A percentile compares a stretch with the other conserved stretches of the same genome.
Conservation (phyloP, 1,284 basidiomycete genomes). For the Stygiomarasmius scandens region DNA sequence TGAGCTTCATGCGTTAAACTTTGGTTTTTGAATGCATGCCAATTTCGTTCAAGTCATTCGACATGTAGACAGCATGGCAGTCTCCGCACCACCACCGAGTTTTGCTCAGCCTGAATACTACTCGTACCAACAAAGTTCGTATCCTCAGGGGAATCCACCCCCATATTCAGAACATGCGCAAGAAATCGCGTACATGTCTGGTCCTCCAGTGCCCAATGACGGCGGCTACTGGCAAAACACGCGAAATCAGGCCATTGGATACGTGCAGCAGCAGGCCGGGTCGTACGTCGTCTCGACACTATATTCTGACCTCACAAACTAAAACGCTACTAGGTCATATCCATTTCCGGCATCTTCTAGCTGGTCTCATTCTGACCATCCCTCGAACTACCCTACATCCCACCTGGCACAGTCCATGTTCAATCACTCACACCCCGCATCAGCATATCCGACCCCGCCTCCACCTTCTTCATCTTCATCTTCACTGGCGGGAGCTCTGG, state of each 20-base stretch:
- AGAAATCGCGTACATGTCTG: conserved; percentile 48
- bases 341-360: conserved; percentile 29
- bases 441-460: conserved; percentile 8
- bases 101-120: conserved; percentile 64
- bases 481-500: conserved; percentile 16
- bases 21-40: neutral
- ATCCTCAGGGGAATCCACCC: conserved; percentile 49
- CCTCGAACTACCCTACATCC: conserved; percentile 10
- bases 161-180: conserved; percentile 61
- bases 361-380: conserved; percentile 6
- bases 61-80: conserved; percentile 61
- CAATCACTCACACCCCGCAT: conserved; percentile 8
- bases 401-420: conserved; percentile 9
- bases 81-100: conserved; percentile 58
- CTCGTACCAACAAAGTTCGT: conserved; percentile 35
- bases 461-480: conserved; percentile 12
- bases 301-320: neutral
- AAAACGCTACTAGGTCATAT: conserved; percentile 31
- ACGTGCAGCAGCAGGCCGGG: conserved; percentile 48
- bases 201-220: conserved; percentile 41
- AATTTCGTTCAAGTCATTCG: conserved; percentile 50
- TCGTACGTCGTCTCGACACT: conserved; percentile 37
- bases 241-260: conserved; percentile 52
- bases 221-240: conserved; percentile 57
- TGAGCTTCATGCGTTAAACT: neutral